These are phyloP conservation scores for Fusarium redolens DNA, from an alignment of 2,329 filamentous ascomycete species.

Conservation along the genomic window DNA sequence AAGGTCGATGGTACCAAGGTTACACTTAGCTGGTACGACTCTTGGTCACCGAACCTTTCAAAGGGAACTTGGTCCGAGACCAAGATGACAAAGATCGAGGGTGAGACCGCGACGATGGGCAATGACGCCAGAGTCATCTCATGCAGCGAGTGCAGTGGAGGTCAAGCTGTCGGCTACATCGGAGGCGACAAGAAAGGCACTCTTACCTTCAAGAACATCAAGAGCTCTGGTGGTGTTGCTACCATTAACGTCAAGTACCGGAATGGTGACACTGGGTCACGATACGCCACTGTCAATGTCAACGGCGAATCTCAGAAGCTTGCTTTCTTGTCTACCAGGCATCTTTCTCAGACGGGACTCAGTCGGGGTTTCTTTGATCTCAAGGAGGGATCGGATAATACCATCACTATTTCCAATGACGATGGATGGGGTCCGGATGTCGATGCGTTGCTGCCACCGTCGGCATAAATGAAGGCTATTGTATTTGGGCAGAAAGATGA, in stretches of 20 bases:
- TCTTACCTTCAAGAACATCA: slow-evolving; percentile 60
- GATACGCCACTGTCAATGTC: slow-evolving; percentile 66
- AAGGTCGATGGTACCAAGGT: slow-evolving; percentile 63
- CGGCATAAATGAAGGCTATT: slow-evolving; percentile 13
- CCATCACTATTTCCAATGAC: slow-evolving; percentile 58
- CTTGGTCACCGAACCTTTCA: slow-evolving; percentile 62
- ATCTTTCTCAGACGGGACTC: slow-evolving; percentile 53
- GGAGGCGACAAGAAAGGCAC: slow-evolving; percentile 61
- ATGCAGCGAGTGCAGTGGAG: slow-evolving; percentile 64
- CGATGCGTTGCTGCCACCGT: slow-evolving; percentile 65
- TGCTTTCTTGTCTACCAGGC: slow-evolving; percentile 64
- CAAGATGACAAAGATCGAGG: slow-evolving; percentile 64
- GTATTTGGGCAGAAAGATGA: no score
- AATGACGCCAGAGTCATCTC: slow-evolving; percentile 58
- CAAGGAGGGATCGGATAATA: slow-evolving; percentile 59
- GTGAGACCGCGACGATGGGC: slow-evolving; percentile 59
- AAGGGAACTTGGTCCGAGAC: slow-evolving; percentile 56
- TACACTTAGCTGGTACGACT: slow-evolving; percentile 62
- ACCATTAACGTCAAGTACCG: slow-evolving; percentile 66
- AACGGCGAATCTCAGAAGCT: slow-evolving; percentile 64
- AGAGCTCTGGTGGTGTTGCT: slow-evolving; percentile 57
- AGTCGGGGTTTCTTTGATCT: slow-evolving; percentile 62
- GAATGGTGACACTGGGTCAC: slow-evolving; percentile 65
- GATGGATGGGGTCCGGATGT: slow-evolving; percentile 52
- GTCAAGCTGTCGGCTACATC: slow-evolving; percentile 63